Base-by-base conservation (phyloP, 257 asterid species). In the Rubia yunnanensis region DNA sequence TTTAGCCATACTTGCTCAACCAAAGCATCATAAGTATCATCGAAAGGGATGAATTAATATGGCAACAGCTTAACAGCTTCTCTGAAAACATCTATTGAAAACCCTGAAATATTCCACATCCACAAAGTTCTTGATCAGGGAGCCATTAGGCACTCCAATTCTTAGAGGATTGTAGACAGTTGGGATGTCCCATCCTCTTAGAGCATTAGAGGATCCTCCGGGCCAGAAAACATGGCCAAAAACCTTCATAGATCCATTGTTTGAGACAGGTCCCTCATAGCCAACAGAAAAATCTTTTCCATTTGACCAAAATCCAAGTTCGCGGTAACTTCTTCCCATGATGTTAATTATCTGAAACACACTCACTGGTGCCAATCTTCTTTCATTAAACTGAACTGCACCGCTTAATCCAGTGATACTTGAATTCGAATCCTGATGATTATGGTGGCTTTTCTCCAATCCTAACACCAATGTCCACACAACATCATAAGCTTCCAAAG, bases 131-230 rank as follows among this genome's bases (percentile, higher is more conserved):
- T 60, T 35, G 7, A 70, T 49, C 18, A 73, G 1, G 52, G 76
- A 38, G 11, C 48, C 58, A 28, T 55, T 66, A 22, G 85, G 83
- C 5, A 79, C 82, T 0, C 87, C 87, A 14, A 79, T 77, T 20
- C 1, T 70, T 65, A 82, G 22, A 9, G 69, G 73, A 10, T 55
- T 75, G 8, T 32, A 23, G 0, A n/a, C 31, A 5, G 60, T 78
- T 5, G 80, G 83, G 65, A 63, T 62, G 10, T 66, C 70, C 83
- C 87, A 79, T 32, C 83, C 84, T 55, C 76, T 69, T 32, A 84
- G 84, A 26, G 57, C 15, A 5, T 48, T 32, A 23, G 32, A 0
- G 9, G 74, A 63, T n/a, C 69, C 67, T n/a, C 83, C 83, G 0
- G 84, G 80, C 84, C 87, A 77, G 22, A 72, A 10, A 15, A 79